Conservation (phyloP, 1,139 yeast genomes). For the Suzukiozyma palmioleophila region DNA sequence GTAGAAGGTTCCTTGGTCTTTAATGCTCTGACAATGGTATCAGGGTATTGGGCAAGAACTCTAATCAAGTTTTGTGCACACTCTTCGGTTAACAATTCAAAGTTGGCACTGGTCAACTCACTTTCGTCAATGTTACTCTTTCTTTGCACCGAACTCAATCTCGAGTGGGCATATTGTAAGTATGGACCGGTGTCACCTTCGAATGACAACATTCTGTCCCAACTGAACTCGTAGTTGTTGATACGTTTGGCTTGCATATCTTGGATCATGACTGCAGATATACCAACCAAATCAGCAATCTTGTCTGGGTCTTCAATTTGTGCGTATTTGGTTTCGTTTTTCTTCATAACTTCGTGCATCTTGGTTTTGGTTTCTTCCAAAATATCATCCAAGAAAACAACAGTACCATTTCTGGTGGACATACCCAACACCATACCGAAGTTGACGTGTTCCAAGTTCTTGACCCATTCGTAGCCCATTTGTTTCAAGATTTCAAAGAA, state of each 20-base stretch:
- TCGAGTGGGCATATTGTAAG: conserved; percentile 96
- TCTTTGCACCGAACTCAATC: conserved; percentile 93
- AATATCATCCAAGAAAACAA: conserved; percentile 91
- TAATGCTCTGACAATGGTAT: conserved; percentile 76
- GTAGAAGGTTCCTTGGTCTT: conserved; percentile 92
- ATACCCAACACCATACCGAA: conserved; percentile 98
- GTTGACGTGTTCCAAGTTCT: conserved; percentile 73
- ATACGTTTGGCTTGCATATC: conserved; percentile 98
- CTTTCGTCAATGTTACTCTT: conserved; percentile 55
- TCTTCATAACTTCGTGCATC: conserved; percentile 97
- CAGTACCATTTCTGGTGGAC: conserved; percentile 98
- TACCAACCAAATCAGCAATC: conserved; percentile 94
- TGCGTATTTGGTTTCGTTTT: conserved; percentile 85
- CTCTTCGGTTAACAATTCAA: conserved; percentile 69
- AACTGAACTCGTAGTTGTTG: conserved; percentile 92
- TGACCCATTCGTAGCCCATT: conserved; percentile 89
- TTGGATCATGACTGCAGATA: conserved; percentile 97
- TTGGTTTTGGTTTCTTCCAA: conserved; percentile 90
- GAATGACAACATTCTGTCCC: conserved; percentile 97
- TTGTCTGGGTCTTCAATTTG: conserved; percentile 94
- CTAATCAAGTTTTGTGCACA: conserved; percentile 73
- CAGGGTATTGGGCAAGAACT: conserved; percentile 87
- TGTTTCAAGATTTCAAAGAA: conserved; percentile 92
- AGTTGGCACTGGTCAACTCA: conserved; percentile 56
- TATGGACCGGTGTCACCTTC: conserved; percentile 99